Conservation (phyloP, 345 rosid genomes). For the Bruguiera gymnorhiza region DNA sequence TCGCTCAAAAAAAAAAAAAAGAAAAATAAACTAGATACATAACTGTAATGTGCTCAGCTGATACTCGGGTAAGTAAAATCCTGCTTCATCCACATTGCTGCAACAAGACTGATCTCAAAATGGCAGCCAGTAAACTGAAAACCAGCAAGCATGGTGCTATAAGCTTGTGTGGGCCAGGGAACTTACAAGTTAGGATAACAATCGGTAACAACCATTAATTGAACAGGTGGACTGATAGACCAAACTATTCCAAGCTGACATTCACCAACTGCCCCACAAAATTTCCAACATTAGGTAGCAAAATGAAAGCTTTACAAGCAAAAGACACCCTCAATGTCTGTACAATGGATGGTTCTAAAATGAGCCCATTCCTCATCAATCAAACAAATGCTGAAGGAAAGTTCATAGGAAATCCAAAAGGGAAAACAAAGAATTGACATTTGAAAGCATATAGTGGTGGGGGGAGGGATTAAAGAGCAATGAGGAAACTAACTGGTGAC, state of each 20-base stretch:
- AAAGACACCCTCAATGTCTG: too few species aligned
- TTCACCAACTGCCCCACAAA: neutral
- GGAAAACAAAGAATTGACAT: too few species aligned
- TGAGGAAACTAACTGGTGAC: conserved; percentile 16
- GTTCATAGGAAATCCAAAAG: too few species aligned
- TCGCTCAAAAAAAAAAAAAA: too few species aligned
- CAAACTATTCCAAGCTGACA: neutral
- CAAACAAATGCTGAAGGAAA: conserved; percentile 1
- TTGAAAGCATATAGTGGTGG: too few species aligned
- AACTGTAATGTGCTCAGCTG: neutral
- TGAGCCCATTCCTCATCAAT: neutral
- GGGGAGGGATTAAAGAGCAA: conserved; percentile 4
- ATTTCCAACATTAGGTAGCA: conserved; percentile 11
- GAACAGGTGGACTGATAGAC: neutral
- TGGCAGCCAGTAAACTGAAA: too few species aligned
- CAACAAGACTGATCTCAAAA: too few species aligned
- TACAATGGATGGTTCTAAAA: conserved; percentile 18
- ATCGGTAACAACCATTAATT: conserved; percentile 11
- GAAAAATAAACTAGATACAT: too few species aligned
- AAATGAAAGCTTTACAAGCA: conserved; percentile 7
- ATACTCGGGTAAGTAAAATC: neutral
- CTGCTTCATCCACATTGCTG: too few species aligned
- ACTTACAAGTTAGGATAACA: neutral
- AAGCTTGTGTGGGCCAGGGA: neutral
- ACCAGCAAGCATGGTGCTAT: too few species aligned